phyloP scores from a whole-genome alignment of 1,284 basidiomycete genomes.

The Ustanciosporium gigantosporum region DNA sequence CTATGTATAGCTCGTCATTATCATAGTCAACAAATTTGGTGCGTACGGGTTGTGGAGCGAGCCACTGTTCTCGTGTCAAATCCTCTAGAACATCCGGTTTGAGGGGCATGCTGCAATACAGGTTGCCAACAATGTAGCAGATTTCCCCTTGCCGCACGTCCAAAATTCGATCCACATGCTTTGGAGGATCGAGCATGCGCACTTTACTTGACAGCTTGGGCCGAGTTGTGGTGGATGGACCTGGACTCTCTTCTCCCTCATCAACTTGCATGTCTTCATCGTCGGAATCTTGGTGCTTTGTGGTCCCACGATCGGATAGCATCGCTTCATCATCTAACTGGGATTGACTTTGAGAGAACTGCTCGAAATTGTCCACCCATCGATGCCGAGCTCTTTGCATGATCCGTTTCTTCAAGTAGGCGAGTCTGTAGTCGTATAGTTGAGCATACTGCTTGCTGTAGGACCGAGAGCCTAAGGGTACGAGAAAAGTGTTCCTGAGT shows the following conservation, averaged over 20 bases:
- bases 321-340: constrained; percentile 7
- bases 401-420: constrained; percentile 52
- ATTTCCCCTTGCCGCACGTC: constrained; percentile 82
- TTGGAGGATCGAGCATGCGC: constrained; percentile 60
- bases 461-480: constrained; percentile 45
- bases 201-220: not conserved
- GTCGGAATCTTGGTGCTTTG: not conserved
- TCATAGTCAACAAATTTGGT: constrained; percentile 66
- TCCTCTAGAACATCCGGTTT: constrained; percentile 97
- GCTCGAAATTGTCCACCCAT: constrained; percentile 39
- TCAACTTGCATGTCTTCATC: not conserved
- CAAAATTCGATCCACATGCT: constrained; percentile 79
- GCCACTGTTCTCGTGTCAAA: constrained; percentile 88
- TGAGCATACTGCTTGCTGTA: constrained; percentile 56
- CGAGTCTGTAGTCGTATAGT: constrained; percentile 59
- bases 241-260: not conserved
- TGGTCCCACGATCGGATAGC: not conserved
- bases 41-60: constrained; percentile 72
- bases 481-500: constrained; percentile 39
- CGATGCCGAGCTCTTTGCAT: constrained; percentile 27
- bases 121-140: constrained; percentile 89
- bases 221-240: constrained; percentile 5
- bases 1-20: constrained; percentile 82
- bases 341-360: constrained; percentile 14
- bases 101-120: constrained; percentile 96